A percentile compares a stretch with the other conserved stretches of the same genome.
Conservation (phyloP, 331 rosid species). For the Dryas integrifolia region DNA sequence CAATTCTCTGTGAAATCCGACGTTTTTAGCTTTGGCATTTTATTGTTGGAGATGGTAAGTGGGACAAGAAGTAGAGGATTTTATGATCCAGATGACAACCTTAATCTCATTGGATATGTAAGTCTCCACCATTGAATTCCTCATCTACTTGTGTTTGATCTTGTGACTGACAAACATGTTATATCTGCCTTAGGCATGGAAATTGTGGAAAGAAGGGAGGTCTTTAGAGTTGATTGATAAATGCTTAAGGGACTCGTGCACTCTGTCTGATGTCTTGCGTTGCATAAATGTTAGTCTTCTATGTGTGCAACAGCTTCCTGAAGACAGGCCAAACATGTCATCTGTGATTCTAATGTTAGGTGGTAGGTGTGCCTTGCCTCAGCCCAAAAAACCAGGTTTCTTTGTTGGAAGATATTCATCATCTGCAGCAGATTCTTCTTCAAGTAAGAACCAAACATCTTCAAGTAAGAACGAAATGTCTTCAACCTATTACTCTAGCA, state of each 20-base stretch:
- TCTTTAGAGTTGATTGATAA: constrained; percentile 33
- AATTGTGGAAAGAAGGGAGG: constrained; percentile 35
- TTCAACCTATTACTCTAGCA: constrained; percentile 26
- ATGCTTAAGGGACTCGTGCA: constrained; percentile 15
- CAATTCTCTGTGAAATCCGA: constrained; percentile 40
- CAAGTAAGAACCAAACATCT: constrained; percentile 8
- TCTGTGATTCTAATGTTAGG: constrained; percentile 38
- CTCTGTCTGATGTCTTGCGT: constrained; percentile 20
- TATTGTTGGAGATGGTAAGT: constrained; percentile 39
- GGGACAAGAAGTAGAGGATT: constrained; percentile 35
- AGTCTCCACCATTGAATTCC: constrained; percentile 14
- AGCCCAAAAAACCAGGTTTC: constrained; percentile 38
- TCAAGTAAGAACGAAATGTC: constrained; percentile 20
- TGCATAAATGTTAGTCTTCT: constrained; percentile 47
- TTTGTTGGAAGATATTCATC: constrained; percentile 20
- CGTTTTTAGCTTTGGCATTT: constrained; percentile 43
- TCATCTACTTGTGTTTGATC: background rate
- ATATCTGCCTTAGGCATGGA: constrained; percentile 38
- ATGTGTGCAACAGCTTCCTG: constrained; percentile 47
- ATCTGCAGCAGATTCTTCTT: constrained; percentile 23
- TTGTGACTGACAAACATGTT: background rate
- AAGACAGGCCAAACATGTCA: constrained; percentile 48
- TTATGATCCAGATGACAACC: background rate
- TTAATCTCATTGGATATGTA: constrained; percentile 41
- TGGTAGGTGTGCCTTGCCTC: constrained; percentile 28